Evolutionary conservation across 2,329 filamentous ascomycete species (phyloP).

Genomic region (Ceratocystis ficicola): DNA sequence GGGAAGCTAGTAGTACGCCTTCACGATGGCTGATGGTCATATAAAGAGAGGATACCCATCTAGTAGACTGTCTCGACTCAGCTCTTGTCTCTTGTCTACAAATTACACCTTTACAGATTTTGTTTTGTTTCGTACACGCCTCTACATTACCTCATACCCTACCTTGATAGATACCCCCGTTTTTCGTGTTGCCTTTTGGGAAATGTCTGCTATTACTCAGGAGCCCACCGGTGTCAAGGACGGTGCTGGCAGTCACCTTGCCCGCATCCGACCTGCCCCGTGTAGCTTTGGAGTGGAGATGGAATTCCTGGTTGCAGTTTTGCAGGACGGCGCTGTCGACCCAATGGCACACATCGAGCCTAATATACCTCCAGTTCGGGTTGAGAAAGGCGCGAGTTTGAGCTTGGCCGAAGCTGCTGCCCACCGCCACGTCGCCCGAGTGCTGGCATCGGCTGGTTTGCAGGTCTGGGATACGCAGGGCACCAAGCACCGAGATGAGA

Average conservation of each 20-base stretch:
- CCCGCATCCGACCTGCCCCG: neutral
- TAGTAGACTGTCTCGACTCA: no score
- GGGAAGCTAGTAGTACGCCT: neutral
- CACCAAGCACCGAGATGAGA: slow-evolving; percentile 1
- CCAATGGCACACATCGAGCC: slow-evolving; percentile 16
- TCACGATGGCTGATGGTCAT: no score
- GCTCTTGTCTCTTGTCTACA: no score
- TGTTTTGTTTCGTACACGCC: no score
- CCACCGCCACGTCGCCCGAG: slow-evolving; percentile 22
- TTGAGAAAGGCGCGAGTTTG: neutral
- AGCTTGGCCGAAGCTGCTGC: neutral
- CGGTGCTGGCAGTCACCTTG: neutral
- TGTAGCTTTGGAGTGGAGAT: slow-evolving; percentile 28
- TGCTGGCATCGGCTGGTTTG: slow-evolving; percentile 25
- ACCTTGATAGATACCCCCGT: no score
- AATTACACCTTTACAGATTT: no score
- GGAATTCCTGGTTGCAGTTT: slow-evolving; percentile 23
- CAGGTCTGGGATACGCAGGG: slow-evolving; percentile 19
- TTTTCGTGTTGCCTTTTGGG: no score
- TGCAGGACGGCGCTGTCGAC: slow-evolving; percentile 23
- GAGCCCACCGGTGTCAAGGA: neutral
- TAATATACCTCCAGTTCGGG: neutral
- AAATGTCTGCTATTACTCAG: neutral
- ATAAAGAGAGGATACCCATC: no score
- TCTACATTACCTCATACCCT: no score